phyloP scores from a whole-genome alignment of 768 basidiomycete genomes.

The Holtermanniella nyarrowii region DNA sequence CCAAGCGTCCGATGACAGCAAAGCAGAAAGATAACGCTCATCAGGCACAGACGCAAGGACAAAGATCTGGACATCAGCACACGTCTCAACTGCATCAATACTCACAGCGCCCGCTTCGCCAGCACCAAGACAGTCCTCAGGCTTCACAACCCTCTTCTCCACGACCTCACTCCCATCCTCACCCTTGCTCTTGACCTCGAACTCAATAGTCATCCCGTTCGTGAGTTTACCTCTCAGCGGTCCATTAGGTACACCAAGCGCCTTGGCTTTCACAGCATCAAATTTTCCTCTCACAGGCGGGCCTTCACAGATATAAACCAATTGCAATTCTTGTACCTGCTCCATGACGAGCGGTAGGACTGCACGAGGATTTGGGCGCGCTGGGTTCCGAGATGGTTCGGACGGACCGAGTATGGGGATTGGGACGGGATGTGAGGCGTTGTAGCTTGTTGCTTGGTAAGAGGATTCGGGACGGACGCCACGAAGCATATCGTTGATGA shows the following conservation, averaged over 20 bases:
- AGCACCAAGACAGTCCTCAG: slow-evolving; percentile 32
- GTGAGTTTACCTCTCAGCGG: slow-evolving; percentile 54
- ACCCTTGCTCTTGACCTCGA: slow-evolving; percentile 1
- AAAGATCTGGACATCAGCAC: slow-evolving; percentile 44
- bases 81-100: slow-evolving; percentile 1
- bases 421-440: not conserved
- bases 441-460: not conserved
- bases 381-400: slow-evolving; percentile 6
- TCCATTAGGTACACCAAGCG: slow-evolving; percentile 56
- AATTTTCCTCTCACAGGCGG: slow-evolving; percentile 57
- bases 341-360: slow-evolving; percentile 14
- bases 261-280: slow-evolving; percentile 54
- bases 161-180: slow-evolving; percentile 20
- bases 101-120: slow-evolving; percentile 36
- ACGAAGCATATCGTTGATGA: slow-evolving; percentile 39
- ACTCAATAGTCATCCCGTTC: slow-evolving; percentile 54
- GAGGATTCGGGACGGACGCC: slow-evolving; percentile 6
- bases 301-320: slow-evolving; percentile 41
- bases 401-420: slow-evolving; percentile 4
- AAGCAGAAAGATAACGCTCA: slow-evolving; percentile 37
- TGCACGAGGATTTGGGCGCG: slow-evolving; percentile 7
- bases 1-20: slow-evolving; percentile 12
- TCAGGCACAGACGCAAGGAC: slow-evolving; percentile 59
- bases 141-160: slow-evolving; percentile 27
- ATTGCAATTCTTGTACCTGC: slow-evolving; percentile 19